phyloP scores from a whole-genome alignment of 2,329 filamentous ascomycete genomes.

The Penicillium sp. region DNA sequence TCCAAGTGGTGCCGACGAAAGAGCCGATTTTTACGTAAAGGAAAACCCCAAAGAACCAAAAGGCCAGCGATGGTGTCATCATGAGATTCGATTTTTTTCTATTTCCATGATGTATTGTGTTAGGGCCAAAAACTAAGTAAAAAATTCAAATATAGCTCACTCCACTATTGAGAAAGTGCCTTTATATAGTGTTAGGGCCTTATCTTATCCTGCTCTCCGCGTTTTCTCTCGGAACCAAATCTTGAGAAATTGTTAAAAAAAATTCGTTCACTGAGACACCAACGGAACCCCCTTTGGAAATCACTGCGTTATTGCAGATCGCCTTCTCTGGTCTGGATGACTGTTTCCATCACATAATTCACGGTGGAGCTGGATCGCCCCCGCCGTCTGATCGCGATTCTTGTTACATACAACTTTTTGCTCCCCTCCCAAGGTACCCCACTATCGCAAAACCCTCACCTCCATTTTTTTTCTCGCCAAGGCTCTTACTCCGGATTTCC shows the following conservation, averaged over 20 bases:
- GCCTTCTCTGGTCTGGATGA: not conserved
- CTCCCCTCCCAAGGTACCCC: slow-evolving; percentile 24
- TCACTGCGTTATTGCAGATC: not conserved
- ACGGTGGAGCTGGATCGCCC: slow-evolving; percentile 13
- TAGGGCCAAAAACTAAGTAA: not conserved
- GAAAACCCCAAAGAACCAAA: slow-evolving; percentile 20
- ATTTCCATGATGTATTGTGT: not conserved
- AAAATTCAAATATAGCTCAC: not conserved
- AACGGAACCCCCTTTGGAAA: not conserved
- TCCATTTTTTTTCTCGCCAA: slow-evolving; percentile 23
- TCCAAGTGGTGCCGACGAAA: slow-evolving; percentile 21
- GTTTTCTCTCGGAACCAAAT: slow-evolving; percentile 1
- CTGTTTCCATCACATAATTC: slow-evolving; percentile 26
- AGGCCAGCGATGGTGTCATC: slow-evolving; percentile 16
- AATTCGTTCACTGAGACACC: not conserved
- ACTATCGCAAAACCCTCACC: slow-evolving; percentile 23
- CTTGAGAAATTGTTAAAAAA: not conserved
- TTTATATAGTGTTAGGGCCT: not conserved
- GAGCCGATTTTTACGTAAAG: slow-evolving; percentile 47
- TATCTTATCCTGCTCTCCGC: slow-evolving; percentile 5
- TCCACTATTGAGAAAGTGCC: not conserved
- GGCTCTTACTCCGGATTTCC: slow-evolving; percentile 25
- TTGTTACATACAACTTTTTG: slow-evolving; percentile 27
- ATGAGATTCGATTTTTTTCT: not conserved
- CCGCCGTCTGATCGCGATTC: slow-evolving; percentile 22